Evolutionary conservation across 2,329 filamentous ascomycete genomes (phyloP).

Genomic region (Aspergillus sp.): DNA sequence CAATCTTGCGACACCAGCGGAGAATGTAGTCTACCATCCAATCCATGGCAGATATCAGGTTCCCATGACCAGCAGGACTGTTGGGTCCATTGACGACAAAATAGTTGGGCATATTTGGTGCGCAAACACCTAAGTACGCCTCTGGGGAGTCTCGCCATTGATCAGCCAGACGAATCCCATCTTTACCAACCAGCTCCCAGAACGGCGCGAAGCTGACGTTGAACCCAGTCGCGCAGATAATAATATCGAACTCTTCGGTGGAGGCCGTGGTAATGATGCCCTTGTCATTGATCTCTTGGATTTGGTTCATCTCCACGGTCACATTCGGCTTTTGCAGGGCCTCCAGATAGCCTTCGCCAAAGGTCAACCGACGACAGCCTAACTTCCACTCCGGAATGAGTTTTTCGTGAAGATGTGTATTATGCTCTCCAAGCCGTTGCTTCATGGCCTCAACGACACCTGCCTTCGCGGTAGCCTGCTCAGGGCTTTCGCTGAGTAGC

Average conservation of each 20-base stretch:
- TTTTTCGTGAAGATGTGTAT: background rate
- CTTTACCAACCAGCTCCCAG: slow-evolving; percentile 18
- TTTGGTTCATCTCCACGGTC: slow-evolving; percentile 22
- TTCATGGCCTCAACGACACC: slow-evolving; percentile 2
- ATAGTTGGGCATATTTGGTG: slow-evolving; percentile 23
- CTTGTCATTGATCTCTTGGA: slow-evolving; percentile 23
- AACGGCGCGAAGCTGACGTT: slow-evolving; percentile 20
- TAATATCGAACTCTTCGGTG: slow-evolving; percentile 17
- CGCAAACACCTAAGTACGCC: slow-evolving; percentile 15
- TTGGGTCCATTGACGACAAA: slow-evolving; percentile 26
- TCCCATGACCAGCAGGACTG: slow-evolving; percentile 20
- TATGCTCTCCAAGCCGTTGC: slow-evolving; percentile 3
- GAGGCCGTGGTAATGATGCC: slow-evolving; percentile 17
- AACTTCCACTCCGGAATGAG: slow-evolving; percentile 18
- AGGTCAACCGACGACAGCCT: slow-evolving; percentile 44
- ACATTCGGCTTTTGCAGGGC: slow-evolving; percentile 37
- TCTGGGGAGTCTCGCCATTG: slow-evolving; percentile 18
- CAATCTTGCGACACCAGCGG: slow-evolving; percentile 24
- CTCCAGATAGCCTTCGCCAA: slow-evolving; percentile 46
- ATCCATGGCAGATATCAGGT: slow-evolving; percentile 15
- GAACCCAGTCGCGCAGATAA: slow-evolving; percentile 29
- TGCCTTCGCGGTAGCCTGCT: background rate
- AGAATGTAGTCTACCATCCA: slow-evolving; percentile 19
- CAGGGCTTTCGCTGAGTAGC: slow-evolving; percentile 2
- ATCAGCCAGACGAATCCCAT: slow-evolving; percentile 18